Base-by-base conservation (phyloP, 2,329 filamentous ascomycete species). In the Beauveria brongniartii region DNA sequence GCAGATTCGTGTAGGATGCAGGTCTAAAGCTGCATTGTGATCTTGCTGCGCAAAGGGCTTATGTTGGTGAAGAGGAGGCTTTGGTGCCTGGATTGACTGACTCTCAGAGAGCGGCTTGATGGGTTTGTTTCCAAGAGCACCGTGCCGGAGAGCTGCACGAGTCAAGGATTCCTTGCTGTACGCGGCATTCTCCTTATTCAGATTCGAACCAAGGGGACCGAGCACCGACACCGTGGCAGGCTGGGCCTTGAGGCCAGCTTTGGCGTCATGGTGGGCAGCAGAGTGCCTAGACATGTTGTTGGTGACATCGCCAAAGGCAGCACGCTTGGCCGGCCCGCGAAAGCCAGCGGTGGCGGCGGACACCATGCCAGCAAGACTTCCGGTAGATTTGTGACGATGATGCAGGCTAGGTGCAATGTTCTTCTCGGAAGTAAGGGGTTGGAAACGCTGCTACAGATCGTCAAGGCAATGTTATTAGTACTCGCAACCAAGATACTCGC, bases 231-330 rank as follows among this genome's bases (percentile, higher is more conserved):
- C 63, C 55, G 65, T 65, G 26, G 62, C 63, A 20, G 66, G 55
- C 50, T 69, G 62, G 41, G 65, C 65, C 63, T 78, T 78, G 60
- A 65, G 61, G 18, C 34, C 44, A 16, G 64, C 66, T 68, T 79
- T 79, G 59, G 64, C 68, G 34, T 73, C 66, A 55, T 75, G 69
- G 28, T 70, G 66, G 48, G 62, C 66, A 30, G 69, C 68, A 41
- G 66, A 65, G 51, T 72, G 71, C 63, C 77, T 75, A 46, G 79
- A 70, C 51, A 81, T 86, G 69, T 92, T 86, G 69, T 92, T 93
- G 78, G 89, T 94, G 64, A 94, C 82, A 71, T 96, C 92, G 55
- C 84, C 89, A 73, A 95, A 92, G 14, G 86, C 90, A 64, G 87
- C 86, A 66, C 92, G 86, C 77, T 92, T 94, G 60, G 86, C 80